Evolutionary conservation across 2,329 filamentous ascomycete genomes (phyloP).

Genomic region (Aspergillus calidoustus): DNA sequence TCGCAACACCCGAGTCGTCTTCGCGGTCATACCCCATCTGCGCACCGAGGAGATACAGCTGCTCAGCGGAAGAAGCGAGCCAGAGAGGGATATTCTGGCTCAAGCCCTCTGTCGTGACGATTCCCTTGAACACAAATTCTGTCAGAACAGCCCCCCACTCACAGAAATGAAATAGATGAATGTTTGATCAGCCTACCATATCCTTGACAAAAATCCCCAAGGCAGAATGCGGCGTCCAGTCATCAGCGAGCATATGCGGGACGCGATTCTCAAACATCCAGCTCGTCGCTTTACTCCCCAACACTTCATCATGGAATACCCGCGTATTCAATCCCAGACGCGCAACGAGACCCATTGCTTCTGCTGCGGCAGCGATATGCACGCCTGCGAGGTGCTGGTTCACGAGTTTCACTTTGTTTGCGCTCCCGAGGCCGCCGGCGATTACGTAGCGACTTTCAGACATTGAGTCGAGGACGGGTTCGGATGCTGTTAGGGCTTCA

Average conservation of each 20-base stretch:
- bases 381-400: no score
- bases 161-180: no score
- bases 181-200: not conserved
- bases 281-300: not conserved
- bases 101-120: not conserved
- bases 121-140: no score
- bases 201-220: constrained; percentile 4
- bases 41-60: not conserved
- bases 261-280: constrained; percentile 10
- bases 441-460: no score
- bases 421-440: no score
- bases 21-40: not conserved
- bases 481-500: no score
- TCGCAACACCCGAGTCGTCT: constrained; percentile 2
- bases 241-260: constrained; percentile 1
- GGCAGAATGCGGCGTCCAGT: constrained; percentile 3
- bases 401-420: no score
- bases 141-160: not conserved
- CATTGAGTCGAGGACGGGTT: no score
- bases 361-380: no score
- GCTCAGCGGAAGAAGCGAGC: not conserved
- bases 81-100: not conserved
- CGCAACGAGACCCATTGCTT: no score
- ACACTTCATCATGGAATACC: not conserved
- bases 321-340: no score